These are phyloP conservation scores for Aphanomyces stellatus DNA, from an alignment of 352 stramenopile genomes.

Conservation along the genomic window DNA sequence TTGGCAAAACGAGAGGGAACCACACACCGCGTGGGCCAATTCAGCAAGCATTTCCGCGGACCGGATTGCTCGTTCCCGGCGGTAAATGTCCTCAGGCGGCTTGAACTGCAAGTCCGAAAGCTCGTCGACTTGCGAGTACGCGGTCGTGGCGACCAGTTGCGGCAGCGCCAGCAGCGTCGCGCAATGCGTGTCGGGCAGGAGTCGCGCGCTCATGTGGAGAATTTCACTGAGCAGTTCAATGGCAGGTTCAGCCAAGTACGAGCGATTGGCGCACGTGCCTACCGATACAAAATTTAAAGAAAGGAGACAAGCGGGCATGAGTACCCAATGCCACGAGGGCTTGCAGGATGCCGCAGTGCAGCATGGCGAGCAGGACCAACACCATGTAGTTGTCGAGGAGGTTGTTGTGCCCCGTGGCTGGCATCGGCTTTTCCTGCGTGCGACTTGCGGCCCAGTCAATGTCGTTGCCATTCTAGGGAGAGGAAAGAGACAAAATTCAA, in stretches of 20 bases:
- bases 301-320: neutral
- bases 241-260: conserved; percentile 62
- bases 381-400: conserved; percentile 85
- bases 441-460: neutral
- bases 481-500: no score
- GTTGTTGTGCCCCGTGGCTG: conserved; percentile 72
- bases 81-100: conserved; percentile 59
- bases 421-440: neutral
- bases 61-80: conserved; percentile 80
- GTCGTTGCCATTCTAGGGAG: conserved; percentile 9
- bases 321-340: conserved; percentile 77
- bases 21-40: conserved; percentile 63
- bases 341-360: conserved; percentile 77
- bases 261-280: conserved; percentile 37
- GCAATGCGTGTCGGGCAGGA: conserved; percentile 81
- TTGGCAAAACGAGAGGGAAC: neutral
- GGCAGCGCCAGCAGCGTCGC: conserved; percentile 66
- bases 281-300: neutral
- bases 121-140: conserved; percentile 34
- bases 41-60: conserved; percentile 79
- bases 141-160: conserved; percentile 70
- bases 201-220: conserved; percentile 66
- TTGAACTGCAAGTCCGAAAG: conserved; percentile 27
- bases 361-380: conserved; percentile 76
- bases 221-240: conserved; percentile 79